These are phyloP conservation scores for Theobroma cacao DNA, from an alignment of 345 rosid genomes.

Conservation along the genomic window DNA sequence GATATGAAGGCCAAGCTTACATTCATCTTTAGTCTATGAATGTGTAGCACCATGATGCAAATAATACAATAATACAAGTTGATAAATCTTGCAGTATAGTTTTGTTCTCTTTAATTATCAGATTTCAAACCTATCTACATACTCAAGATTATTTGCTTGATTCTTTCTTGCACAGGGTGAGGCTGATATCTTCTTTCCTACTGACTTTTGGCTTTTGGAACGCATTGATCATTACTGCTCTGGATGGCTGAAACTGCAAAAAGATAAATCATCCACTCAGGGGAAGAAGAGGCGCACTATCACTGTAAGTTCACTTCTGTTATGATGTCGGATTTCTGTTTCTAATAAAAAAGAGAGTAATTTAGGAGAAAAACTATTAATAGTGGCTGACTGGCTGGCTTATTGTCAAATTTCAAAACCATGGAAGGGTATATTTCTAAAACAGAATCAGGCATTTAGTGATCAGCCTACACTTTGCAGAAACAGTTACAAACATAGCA, in stretches of 20 bases:
- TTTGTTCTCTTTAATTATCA: not conserved
- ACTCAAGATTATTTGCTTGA: not conserved
- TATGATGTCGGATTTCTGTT: constrained; percentile 7
- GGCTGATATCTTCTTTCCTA: constrained; percentile 96
- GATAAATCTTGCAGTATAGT: not conserved
- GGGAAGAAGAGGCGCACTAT: constrained; percentile 89
- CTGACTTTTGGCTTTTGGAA: constrained; percentile 93
- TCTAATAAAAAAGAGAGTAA: not conserved
- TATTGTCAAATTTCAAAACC: not conserved
- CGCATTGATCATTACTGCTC: constrained; percentile 90
- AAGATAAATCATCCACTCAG: constrained; percentile 48
- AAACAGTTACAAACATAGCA: not conserved
- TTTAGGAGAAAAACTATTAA: not conserved
- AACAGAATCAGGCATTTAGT: not conserved
- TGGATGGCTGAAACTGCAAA: constrained; percentile 57
- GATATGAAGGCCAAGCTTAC: not conserved
- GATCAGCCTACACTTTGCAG: not conserved
- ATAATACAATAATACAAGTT: not conserved
- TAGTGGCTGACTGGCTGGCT: not conserved
- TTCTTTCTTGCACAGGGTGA: constrained; percentile 65
- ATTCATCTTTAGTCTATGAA: not conserved
- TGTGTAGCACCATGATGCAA: not conserved
- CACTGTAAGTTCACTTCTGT: constrained; percentile 50
- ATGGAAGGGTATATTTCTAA: not conserved
- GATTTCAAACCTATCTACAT: not conserved